phyloP scores from a whole-genome alignment of 2,329 filamentous ascomycete genomes.

The Diaporthe citriasiana region DNA sequence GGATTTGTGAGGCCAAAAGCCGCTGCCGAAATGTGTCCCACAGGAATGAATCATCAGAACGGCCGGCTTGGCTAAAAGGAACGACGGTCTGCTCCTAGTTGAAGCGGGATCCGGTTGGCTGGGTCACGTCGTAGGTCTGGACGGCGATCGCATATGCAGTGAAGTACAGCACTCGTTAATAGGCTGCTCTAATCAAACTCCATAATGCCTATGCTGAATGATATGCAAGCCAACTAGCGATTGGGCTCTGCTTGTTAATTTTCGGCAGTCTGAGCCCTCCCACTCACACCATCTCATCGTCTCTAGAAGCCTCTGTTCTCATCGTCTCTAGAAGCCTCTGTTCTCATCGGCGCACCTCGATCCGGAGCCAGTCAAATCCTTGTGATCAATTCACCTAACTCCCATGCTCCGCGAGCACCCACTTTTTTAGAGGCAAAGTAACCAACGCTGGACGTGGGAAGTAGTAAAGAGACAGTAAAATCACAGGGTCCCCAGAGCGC shows the following conservation, averaged over 20 bases:
- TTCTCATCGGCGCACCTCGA: neutral
- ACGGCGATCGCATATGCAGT: neutral
- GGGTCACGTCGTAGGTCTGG: neutral
- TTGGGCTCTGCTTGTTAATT: neutral
- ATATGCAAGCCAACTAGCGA: constrained; percentile 13
- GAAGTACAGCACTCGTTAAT: neutral
- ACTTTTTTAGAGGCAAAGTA: neutral
- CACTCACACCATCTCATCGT: no score
- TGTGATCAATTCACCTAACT: neutral
- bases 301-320: neutral
- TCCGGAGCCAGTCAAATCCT: neutral
- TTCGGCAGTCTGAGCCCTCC: neutral
- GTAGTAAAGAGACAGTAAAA: constrained; percentile 7
- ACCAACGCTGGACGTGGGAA: constrained; percentile 9
- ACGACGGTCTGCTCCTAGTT: neutral
- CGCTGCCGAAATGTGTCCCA: neutral
- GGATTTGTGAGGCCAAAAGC: neutral
- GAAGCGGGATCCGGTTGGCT: neutral
- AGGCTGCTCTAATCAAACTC: neutral
- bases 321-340: neutral
- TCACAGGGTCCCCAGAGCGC: constrained; percentile 15
- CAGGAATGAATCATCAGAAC: neutral
- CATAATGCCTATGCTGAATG: neutral
- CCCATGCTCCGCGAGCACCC: no score
- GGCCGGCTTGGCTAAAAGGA: neutral